Conservation (phyloP, 176 grass and related monocot species). For the Oryza australiensis region DNA sequence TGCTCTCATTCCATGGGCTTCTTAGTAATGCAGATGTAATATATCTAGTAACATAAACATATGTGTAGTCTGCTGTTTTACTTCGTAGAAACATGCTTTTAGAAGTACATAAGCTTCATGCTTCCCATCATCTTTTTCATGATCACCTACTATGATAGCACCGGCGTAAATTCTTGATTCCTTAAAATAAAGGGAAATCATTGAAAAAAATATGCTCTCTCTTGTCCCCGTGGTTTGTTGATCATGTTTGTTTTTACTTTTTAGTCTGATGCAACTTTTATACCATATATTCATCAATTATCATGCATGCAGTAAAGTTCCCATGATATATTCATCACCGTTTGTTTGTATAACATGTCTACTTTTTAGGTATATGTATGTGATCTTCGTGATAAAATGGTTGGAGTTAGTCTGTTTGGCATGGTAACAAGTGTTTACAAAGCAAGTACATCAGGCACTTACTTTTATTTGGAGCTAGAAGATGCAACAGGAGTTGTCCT, state of each 20-base stretch:
- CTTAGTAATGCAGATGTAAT: constrained; percentile 1
- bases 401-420: constrained; percentile 78
- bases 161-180: background rate
- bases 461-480: constrained; percentile 76
- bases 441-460: constrained; percentile 47
- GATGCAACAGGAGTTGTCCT: constrained; percentile 67
- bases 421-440: constrained; percentile 63
- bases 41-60: background rate
- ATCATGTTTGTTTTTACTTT: background rate
- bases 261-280: background rate
- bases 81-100: constrained; percentile 9
- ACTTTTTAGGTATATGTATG: constrained; percentile 61
- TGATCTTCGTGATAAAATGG: constrained; percentile 82
- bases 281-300: background rate
- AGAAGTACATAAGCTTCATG: constrained; percentile 21
- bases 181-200: constrained; percentile 1
- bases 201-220: background rate
- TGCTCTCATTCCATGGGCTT: constrained; percentile 2
- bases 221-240: background rate
- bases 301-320: constrained; percentile 4
- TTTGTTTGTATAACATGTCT: constrained; percentile 18
- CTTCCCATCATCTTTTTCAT: constrained; percentile 11
- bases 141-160: background rate
- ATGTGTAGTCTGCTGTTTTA: background rate
- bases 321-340: background rate